These are phyloP conservation scores for Clavariopsis aquatica DNA, from an alignment of 495 filamentous ascomycete genomes.

Conservation along the genomic window DNA sequence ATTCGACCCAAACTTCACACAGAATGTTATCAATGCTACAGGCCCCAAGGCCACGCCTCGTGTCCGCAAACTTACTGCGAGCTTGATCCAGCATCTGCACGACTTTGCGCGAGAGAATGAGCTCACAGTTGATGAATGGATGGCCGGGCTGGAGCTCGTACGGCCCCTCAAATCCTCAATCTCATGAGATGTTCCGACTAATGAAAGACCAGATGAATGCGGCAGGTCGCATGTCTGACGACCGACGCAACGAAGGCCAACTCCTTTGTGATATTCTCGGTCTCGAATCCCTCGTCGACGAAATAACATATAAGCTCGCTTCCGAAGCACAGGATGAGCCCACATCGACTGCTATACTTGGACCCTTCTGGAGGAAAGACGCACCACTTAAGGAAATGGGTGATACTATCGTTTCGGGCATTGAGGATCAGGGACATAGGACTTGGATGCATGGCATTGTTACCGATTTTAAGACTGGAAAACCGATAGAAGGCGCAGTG, in stretches of 20 bases:
- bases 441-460: conserved; percentile 66
- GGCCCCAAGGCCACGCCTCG: conserved; percentile 66
- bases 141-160: conserved; percentile 44
- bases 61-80: conserved; percentile 54
- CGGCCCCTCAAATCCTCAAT: background rate
- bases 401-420: conserved; percentile 57
- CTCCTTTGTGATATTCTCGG: conserved; percentile 72
- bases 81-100: conserved; percentile 58
- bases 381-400: conserved; percentile 65
- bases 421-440: conserved; percentile 51
- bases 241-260: conserved; percentile 72
- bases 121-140: conserved; percentile 58
- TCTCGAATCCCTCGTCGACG: conserved; percentile 72
- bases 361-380: conserved; percentile 75
- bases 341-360: conserved; percentile 72
- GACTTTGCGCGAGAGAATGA: conserved; percentile 62
- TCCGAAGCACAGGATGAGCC: conserved; percentile 52
- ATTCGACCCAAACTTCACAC: conserved; percentile 63
- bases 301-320: conserved; percentile 70
- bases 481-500: conserved; percentile 61
- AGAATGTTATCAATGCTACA: conserved; percentile 68
- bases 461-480: conserved; percentile 55
- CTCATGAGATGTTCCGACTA: background rate
- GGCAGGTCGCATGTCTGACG: conserved; percentile 69
- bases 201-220: conserved; percentile 60